A percentile compares a stretch with the other conserved stretches of the same genome.
Evolutionary conservation across 352 stramenopile species (phyloP).

Genomic region (Pythium apleroticum): DNA sequence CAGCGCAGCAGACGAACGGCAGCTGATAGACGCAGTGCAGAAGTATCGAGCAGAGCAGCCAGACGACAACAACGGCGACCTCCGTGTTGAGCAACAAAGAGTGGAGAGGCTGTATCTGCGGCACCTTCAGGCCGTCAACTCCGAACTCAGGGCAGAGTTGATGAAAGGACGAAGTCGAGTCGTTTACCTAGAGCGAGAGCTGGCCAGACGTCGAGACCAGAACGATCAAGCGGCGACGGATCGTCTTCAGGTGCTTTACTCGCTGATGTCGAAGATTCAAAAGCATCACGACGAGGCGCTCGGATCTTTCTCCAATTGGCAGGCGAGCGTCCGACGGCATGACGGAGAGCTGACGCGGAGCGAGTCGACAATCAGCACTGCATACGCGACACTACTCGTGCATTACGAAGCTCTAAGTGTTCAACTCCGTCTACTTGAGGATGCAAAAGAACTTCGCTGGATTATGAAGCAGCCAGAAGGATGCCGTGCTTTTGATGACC

Average conservation of each 20-base stretch:
- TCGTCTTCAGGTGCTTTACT: not conserved
- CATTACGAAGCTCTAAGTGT: conserved; percentile 18
- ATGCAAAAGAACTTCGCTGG: not conserved
- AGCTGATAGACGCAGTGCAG: not conserved
- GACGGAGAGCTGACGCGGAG: not conserved
- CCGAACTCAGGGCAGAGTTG: conserved; percentile 14
- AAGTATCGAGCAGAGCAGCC: not conserved
- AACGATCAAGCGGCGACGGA: not conserved
- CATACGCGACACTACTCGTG: conserved; percentile 13
- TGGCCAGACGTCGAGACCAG: not conserved
- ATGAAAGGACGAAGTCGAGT: conserved; percentile 6
- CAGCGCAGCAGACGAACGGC: not conserved
- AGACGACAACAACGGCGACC: not conserved
- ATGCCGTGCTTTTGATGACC: not conserved
- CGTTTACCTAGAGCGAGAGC: conserved; percentile 6
- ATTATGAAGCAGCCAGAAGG: not conserved
- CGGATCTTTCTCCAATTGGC: conserved; percentile 1
- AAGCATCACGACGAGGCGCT: conserved; percentile 11
- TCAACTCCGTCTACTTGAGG: conserved; percentile 15
- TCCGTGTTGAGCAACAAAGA: not conserved
- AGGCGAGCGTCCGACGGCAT: not conserved
- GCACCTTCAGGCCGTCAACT: not conserved
- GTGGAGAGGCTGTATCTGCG: conserved; percentile 4
- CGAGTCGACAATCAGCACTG: not conserved
- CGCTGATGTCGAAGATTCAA: not conserved